Percentiles rank a stretch among this genome's conserved stretches.
Evolutionary conservation across 352 stramenopile species (phyloP).

Genomic region (Phytophthora citrophthora): DNA sequence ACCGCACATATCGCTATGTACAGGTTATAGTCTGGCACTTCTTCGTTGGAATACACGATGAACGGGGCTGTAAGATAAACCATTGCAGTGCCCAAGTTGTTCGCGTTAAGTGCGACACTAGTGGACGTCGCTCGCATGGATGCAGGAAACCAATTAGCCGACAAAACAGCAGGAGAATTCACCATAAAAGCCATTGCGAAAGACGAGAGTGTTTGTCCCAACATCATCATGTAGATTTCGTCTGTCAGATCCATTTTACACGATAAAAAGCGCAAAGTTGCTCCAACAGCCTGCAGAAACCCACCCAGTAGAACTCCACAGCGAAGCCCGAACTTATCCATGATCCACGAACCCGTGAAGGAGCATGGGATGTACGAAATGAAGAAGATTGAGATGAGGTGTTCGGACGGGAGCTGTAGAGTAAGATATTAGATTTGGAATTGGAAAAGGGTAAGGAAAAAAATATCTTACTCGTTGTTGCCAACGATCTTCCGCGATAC

Average conservation of each 20-base stretch:
- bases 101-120: constrained; percentile 73
- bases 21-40: constrained; percentile 52
- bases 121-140: constrained; percentile 63
- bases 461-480: constrained; percentile 37
- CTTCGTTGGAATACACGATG: constrained; percentile 38
- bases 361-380: constrained; percentile 77
- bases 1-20: constrained; percentile 42
- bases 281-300: constrained; percentile 55
- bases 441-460: too few relatives aligned
- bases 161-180: constrained; percentile 70
- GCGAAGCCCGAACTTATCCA: constrained; percentile 68
- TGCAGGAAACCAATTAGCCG: constrained; percentile 71
- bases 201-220: constrained; percentile 63
- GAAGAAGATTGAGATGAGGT: constrained; percentile 78
- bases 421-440: neutral
- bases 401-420: constrained; percentile 56
- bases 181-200: constrained; percentile 81
- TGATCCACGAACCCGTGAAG: constrained; percentile 75
- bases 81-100: constrained; percentile 63
- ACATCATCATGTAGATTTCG: constrained; percentile 44
- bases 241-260: constrained; percentile 21
- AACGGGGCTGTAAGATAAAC: constrained; percentile 64
- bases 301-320: constrained; percentile 64
- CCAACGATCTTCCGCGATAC: constrained; percentile 58
- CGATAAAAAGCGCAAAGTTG: constrained; percentile 46